phyloP scores from a whole-genome alignment of 495 filamentous ascomycete species.

The Thozetella sp. region DNA sequence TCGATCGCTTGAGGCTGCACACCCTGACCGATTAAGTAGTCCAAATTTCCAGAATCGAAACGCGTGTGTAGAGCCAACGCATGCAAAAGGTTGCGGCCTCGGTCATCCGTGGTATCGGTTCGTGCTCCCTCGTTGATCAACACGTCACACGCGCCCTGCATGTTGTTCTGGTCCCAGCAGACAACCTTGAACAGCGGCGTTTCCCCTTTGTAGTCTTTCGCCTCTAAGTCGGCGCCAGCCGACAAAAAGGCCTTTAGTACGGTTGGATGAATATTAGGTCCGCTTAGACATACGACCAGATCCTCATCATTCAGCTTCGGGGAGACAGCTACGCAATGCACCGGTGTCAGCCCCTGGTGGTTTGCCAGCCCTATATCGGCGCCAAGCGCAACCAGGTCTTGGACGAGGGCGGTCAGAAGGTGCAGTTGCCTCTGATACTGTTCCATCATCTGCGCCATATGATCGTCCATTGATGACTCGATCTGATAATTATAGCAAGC shows the following conservation, averaged over 20 bases:
- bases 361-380: slow-evolving; percentile 8
- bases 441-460: neutral
- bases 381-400: slow-evolving; percentile 6
- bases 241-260: slow-evolving; percentile 8
- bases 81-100: slow-evolving; percentile 10
- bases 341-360: slow-evolving; percentile 5
- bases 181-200: slow-evolving; percentile 11
- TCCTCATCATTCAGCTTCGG: neutral
- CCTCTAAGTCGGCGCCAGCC: slow-evolving; percentile 18
- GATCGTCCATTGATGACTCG: neutral
- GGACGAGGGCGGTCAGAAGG: neutral
- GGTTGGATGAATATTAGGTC: neutral
- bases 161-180: neutral
- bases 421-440: neutral
- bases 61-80: neutral
- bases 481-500: neutral
- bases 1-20: neutral
- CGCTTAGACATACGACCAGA: neutral
- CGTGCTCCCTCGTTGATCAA: slow-evolving; percentile 6
- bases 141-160: neutral
- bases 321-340: slow-evolving; percentile 1
- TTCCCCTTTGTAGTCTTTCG: slow-evolving; percentile 14
- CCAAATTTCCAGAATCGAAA: neutral
- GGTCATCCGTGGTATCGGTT: slow-evolving; percentile 9
- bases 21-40: neutral